phyloP scores from a whole-genome alignment of 2,329 filamentous ascomycete genomes.

The Macrophomina tecta region DNA sequence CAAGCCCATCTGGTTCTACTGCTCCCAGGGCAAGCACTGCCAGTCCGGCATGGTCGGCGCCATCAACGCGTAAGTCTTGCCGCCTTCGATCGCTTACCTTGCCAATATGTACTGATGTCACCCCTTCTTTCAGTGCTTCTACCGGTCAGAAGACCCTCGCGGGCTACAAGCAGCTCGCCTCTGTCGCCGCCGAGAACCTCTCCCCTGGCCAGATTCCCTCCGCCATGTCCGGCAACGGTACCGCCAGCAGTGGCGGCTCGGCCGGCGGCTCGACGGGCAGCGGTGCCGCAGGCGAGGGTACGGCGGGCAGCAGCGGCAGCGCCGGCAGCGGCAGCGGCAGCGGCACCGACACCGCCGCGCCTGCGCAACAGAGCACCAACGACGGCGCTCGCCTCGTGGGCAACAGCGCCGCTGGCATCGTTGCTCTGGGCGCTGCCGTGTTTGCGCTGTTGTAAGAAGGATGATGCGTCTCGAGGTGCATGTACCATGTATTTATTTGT shows the following conservation, averaged over 20 bases:
- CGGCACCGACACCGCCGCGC: neutral
- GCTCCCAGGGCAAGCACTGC: conserved; percentile 76
- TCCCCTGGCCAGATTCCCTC: conserved; percentile 37
- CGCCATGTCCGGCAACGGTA: neutral
- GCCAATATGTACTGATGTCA: conserved; percentile 24
- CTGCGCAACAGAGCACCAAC: conserved; percentile 18
- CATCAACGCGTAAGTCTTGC: conserved; percentile 69
- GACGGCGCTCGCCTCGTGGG: neutral
- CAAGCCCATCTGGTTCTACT: conserved; percentile 80
- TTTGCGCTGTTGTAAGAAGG: conserved; percentile 5
- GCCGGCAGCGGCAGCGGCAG: neutral
- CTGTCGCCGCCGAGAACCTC: conserved; percentile 48
- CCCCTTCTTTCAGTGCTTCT: conserved; percentile 31
- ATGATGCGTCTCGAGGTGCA: too few species aligned
- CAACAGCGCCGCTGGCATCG: neutral
- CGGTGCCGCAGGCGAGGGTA: neutral
- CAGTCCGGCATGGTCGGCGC: conserved; percentile 77
- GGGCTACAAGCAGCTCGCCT: conserved; percentile 46
- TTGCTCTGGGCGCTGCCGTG: neutral
- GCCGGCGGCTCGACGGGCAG: neutral
- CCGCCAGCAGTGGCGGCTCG: neutral
- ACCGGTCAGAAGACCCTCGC: conserved; percentile 45
- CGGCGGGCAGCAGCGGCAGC: neutral
- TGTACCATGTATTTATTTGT: too few species aligned
- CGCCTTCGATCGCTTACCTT: neutral